A percentile compares a stretch with the other conserved stretches of the same genome.
Conservation (phyloP, 306 rosid genomes). For the Cucurbita ficifolia region DNA sequence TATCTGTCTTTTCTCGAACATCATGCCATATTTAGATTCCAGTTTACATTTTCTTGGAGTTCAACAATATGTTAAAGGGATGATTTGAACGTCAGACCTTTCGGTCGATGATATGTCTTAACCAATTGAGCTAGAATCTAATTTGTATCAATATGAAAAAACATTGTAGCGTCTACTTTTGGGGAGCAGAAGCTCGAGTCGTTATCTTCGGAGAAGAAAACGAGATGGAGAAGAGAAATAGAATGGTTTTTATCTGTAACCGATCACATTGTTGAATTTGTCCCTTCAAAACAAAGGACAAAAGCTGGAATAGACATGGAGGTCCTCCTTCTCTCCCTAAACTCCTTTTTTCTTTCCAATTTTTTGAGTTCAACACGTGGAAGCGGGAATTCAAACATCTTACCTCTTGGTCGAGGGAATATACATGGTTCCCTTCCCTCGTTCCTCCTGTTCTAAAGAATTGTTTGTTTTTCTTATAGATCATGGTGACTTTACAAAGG, state of each 20-base stretch:
- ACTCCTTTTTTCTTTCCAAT: background rate
- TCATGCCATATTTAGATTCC: background rate
- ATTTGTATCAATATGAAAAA: background rate
- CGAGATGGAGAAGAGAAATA: conserved; percentile 76
- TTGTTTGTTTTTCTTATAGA: conserved; percentile 22
- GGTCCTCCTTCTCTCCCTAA: conserved; percentile 19
- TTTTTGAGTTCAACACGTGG: background rate
- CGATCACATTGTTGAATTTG: conserved; percentile 80
- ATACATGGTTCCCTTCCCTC: background rate
- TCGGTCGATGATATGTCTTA: background rate
- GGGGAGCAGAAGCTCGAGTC: conserved; percentile 74
- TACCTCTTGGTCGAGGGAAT: background rate
- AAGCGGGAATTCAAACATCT: background rate
- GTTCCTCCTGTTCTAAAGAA: background rate
- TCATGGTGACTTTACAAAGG: conserved; percentile 87
- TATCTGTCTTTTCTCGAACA: background rate
- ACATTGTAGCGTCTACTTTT: conserved; percentile 63
- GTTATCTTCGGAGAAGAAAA: conserved; percentile 46
- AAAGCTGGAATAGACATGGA: conserved; percentile 73
- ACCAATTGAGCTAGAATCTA: background rate
- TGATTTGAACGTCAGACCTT: background rate
- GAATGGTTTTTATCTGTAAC: conserved; percentile 85
- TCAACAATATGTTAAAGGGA: too few species aligned
- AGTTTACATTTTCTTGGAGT: too few species aligned
- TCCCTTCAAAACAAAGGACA: conserved; percentile 51